phyloP scores from a whole-genome alignment of 225 moss, liverwort and hornwort species.

The Straminergon stramineum region DNA sequence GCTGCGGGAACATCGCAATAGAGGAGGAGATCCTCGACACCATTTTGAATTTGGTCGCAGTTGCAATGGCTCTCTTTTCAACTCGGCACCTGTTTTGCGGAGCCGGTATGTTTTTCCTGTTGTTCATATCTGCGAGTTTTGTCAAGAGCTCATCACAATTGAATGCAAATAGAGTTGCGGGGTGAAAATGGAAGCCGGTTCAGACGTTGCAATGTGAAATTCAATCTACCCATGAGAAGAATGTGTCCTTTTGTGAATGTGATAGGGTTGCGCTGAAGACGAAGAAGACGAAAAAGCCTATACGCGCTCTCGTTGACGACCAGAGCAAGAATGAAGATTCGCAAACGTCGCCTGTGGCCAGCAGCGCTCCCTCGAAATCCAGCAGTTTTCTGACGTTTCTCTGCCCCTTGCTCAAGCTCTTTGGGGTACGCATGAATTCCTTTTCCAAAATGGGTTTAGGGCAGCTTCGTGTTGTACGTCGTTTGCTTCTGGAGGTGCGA shows the following conservation, averaged over 20 bases:
- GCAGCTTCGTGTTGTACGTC: neutral
- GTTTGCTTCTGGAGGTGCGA: neutral
- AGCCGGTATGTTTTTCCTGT: neutral
- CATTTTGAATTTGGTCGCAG: neutral
- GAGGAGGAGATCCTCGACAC: neutral
- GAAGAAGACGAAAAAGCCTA: neutral
- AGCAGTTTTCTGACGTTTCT: slow-evolving; percentile 30
- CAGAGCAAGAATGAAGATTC: neutral
- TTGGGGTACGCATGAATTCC: slow-evolving; percentile 22
- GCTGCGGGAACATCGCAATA: neutral
- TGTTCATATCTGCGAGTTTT: neutral
- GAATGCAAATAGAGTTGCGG: neutral
- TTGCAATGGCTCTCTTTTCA: neutral
- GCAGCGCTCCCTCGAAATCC: neutral
- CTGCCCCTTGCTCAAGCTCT: slow-evolving; percentile 49
- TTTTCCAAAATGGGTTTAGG: neutral
- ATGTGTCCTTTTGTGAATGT: neutral
- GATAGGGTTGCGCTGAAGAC: neutral
- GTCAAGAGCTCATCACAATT: neutral
- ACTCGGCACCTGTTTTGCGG: neutral
- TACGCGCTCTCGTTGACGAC: slow-evolving; percentile 5
- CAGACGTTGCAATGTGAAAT: neutral
- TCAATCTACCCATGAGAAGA: neutral
- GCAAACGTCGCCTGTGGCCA: neutral
- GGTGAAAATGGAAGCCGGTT: neutral